A percentile compares a stretch with the other conserved stretches of the same genome.
phyloP scores from a whole-genome alignment of 176 grass and related monocot genomes.

The Microstegium vimineum region DNA sequence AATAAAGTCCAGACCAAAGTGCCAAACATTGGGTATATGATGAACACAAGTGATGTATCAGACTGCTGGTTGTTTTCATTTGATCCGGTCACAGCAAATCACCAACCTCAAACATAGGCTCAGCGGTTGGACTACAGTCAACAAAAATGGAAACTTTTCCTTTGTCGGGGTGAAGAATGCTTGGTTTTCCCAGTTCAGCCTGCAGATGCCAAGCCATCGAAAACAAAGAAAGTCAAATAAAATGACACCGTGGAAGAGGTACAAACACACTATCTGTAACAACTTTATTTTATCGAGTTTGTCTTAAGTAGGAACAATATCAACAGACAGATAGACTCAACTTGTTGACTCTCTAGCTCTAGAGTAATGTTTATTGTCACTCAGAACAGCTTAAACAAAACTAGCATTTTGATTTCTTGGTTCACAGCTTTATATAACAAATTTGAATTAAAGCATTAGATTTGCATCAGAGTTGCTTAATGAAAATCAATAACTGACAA shows the following conservation, averaged over 20 bases:
- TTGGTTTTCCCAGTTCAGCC: conserved; percentile 91
- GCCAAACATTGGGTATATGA: background rate
- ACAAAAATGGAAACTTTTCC: conserved; percentile 87
- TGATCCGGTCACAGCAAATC: background rate
- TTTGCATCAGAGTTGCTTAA: background rate
- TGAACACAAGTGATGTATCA: background rate
- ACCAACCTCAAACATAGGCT: conserved; percentile 77
- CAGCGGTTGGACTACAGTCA: conserved; percentile 79
- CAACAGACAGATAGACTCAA: background rate
- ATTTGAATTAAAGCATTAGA: background rate
- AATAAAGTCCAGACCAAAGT: background rate
- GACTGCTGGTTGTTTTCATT: background rate
- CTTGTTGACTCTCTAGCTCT: background rate
- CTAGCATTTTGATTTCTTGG: background rate
- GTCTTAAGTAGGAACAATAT: background rate
- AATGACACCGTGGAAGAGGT: background rate
- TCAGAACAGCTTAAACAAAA: background rate
- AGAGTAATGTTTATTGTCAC: background rate
- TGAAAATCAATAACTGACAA: background rate
- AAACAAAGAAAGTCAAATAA: conserved; percentile 1
- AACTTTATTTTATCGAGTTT: background rate
- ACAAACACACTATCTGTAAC: background rate
- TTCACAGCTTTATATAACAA: background rate
- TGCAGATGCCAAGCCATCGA: conserved; percentile 21
- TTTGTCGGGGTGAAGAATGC: conserved; percentile 69